Percentiles rank a stretch among this genome's conserved stretches.
These are phyloP conservation scores for Escovopsis sp. DNA, from an alignment of 2,329 filamentous ascomycete genomes.

Conservation along the genomic window DNA sequence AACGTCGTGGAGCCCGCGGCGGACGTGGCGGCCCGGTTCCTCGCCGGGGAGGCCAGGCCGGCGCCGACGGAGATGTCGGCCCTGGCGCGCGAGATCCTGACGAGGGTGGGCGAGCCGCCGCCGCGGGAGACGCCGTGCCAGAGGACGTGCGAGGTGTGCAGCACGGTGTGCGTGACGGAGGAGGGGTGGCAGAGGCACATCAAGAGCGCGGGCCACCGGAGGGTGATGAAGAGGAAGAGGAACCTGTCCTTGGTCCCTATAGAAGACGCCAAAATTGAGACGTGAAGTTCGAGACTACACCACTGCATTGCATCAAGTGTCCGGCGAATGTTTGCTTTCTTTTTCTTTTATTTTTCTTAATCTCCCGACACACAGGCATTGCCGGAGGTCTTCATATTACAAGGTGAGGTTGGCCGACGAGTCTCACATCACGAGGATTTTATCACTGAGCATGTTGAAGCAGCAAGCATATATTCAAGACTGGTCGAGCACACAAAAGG, in stretches of 20 bases:
- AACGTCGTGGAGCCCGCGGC: slow-evolving; percentile 53
- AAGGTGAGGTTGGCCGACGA: no score
- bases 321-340: not conserved
- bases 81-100: slow-evolving; percentile 40
- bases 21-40: slow-evolving; percentile 46
- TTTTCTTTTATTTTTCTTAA: not conserved
- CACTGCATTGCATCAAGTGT: no score
- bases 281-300: not conserved
- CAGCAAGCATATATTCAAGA: no score
- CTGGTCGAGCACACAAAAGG: no score
- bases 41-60: slow-evolving; percentile 41
- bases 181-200: slow-evolving; percentile 28
- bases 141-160: slow-evolving; percentile 58
- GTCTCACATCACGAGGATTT: no score
- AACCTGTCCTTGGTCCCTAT: slow-evolving; percentile 22
- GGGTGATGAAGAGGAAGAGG: slow-evolving; percentile 21
- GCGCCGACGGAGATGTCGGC: slow-evolving; percentile 32
- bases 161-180: slow-evolving; percentile 45
- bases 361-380: no score
- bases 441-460: no score
- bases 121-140: slow-evolving; percentile 38
- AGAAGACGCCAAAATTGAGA: slow-evolving; percentile 7
- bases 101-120: slow-evolving; percentile 28
- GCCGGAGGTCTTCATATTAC: no score
- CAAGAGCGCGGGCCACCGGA: slow-evolving; percentile 21